Base-by-base conservation (phyloP, 257 asterid species). In the Fraxinus excelsior region DNA sequence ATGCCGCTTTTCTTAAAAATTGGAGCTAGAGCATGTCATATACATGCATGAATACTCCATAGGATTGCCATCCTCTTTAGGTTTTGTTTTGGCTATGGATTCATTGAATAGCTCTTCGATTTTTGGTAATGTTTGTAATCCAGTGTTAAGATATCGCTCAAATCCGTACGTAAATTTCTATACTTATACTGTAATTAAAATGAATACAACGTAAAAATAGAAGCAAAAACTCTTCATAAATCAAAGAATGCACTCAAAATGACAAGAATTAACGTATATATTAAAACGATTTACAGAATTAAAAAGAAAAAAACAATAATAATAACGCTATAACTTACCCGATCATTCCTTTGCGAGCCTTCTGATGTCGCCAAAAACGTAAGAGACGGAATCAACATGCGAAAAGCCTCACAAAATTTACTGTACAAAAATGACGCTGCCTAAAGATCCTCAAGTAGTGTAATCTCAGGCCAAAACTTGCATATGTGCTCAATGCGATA, bases 371-470 rank as follows among this genome's bases (percentile, higher is more conserved):
- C 82, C 38, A 35, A 5, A 31, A 71, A 72, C 23, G 23, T 49
- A 49, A 49, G 2, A 16, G 21, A 58, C 2, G 67, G 31, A 65
- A 60, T 65, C 77, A 40, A 70, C 19, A 51, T 64, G n/a, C 77
- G 56, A 64, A 38, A 70, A 31, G 73, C 58, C 13, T 9, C 76
- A 71, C 44, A 62, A 35, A 29, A 72, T 51, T 70, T 49, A 76
- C 83, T 85, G 87, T 83, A 85, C 89, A 85, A 77, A 67, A 73
- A 73, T 12, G 75, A 49, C 11, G 71, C 80, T 23, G 19, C 28
- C 62, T 34, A 23, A 16, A 35, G 1, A 60, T 38, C 35, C 67
- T 69, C 58, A 42, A 56, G 70, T 11, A 53, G 65, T 38, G 69
- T 58, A 66, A 75, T 14, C 31, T 70, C 31, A 18, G 49, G 28